Evolutionary conservation across 306 rosid genomes (phyloP).

Genomic region (Adenanthera pavonina): DNA sequence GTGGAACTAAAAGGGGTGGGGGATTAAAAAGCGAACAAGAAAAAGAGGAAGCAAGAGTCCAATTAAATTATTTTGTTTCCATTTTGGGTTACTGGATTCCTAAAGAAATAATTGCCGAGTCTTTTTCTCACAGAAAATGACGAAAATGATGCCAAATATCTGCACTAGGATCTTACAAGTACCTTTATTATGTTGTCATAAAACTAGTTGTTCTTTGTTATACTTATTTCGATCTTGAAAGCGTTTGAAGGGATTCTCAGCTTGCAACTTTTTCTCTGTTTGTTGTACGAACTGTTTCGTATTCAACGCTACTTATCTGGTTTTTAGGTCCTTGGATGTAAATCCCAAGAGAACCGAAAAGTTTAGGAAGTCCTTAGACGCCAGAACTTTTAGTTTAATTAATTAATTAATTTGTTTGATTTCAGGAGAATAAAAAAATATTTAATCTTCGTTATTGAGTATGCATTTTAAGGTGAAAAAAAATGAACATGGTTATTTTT

Average conservation of each 20-base stretch:
- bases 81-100: too few relatives aligned
- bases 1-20: too few relatives aligned
- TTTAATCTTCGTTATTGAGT: too few relatives aligned
- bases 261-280: neutral
- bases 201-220: constrained; percentile 28
- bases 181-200: neutral
- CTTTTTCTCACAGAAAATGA: too few relatives aligned
- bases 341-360: neutral
- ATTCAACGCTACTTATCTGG: neutral
- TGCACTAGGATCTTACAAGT: too few relatives aligned
- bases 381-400: neutral
- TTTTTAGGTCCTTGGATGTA: neutral
- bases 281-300: neutral
- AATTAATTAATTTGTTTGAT: neutral
- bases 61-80: too few relatives aligned
- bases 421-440: neutral
- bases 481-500: too few relatives aligned
- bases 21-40: too few relatives aligned
- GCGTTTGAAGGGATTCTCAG: neutral
- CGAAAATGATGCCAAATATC: too few relatives aligned
- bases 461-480: too few relatives aligned
- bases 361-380: neutral
- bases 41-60: too few relatives aligned
- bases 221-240: constrained; percentile 25
- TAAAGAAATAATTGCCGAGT: too few relatives aligned